Conservation (phyloP, 2,329 filamentous ascomycete species). For the Trichophyton equinum region DNA sequence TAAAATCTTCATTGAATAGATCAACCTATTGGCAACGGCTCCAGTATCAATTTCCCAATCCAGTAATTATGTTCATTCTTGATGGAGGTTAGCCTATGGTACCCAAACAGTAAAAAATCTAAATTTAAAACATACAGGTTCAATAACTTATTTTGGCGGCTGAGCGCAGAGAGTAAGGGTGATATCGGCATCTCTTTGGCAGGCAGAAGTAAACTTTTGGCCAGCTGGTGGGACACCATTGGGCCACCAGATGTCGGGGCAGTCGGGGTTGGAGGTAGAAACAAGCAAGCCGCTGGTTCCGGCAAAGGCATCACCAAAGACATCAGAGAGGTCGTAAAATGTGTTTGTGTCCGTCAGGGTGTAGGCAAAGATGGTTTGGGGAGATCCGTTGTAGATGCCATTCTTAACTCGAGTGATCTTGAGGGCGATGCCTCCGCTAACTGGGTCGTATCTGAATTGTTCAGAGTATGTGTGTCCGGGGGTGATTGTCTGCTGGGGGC, state of each 20-base stretch:
- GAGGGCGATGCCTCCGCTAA: slow-evolving; percentile 31
- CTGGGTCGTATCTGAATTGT: slow-evolving; percentile 23
- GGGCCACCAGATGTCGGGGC: slow-evolving; percentile 7
- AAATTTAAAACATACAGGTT: neutral
- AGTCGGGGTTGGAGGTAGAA: slow-evolving; percentile 4
- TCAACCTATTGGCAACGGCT: neutral
- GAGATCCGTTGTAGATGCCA: slow-evolving; percentile 26
- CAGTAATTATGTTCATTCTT: neutral
- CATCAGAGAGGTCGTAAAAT: slow-evolving; percentile 34
- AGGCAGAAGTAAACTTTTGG: slow-evolving; percentile 5
- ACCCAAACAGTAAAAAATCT: neutral
- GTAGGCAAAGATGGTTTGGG: slow-evolving; percentile 33
- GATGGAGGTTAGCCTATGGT: neutral
- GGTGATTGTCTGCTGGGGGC: slow-evolving; percentile 17
- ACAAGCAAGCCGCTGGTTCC: slow-evolving; percentile 12
- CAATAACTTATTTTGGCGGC: neutral
- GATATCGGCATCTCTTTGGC: slow-evolving; percentile 7
- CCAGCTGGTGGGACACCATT: slow-evolving; percentile 10
- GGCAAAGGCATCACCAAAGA: slow-evolving; percentile 32
- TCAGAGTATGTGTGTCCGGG: slow-evolving; percentile 26
- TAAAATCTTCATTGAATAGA: neutral
- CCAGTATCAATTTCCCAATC: neutral
- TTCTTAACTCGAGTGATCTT: slow-evolving; percentile 29
- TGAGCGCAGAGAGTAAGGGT: slow-evolving; percentile 9
- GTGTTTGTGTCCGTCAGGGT: slow-evolving; percentile 25